Evolutionary conservation across 2,329 filamentous ascomycete genomes (phyloP).

Genomic region (Colletotrichum liriopes): DNA sequence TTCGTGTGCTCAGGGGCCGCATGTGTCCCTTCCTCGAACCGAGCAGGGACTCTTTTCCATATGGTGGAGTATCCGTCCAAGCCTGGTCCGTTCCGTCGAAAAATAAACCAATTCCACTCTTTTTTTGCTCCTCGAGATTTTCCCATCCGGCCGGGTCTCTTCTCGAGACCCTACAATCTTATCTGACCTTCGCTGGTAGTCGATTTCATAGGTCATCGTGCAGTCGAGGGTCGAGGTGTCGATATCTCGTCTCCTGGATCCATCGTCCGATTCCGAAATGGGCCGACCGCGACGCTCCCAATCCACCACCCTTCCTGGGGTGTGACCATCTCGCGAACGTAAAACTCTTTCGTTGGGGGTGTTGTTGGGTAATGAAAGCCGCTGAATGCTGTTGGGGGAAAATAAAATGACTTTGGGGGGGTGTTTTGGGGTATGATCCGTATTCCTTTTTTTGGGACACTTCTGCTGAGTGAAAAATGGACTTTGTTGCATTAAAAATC

Average conservation of each 20-base stretch:
- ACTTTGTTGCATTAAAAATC: constrained; percentile 51
- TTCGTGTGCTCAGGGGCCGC: constrained; percentile 21
- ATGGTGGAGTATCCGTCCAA: background rate
- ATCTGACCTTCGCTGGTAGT: constrained; percentile 29
- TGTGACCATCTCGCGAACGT: constrained; percentile 38
- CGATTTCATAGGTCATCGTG: constrained; percentile 4
- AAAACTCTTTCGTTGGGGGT: constrained; percentile 38
- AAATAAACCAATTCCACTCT: constrained; percentile 22
- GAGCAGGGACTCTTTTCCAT: background rate
- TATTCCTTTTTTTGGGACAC: constrained; percentile 59
- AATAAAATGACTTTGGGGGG: constrained; percentile 44
- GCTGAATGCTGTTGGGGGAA: constrained; percentile 47
- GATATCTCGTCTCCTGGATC: constrained; percentile 32
- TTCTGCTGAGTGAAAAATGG: constrained; percentile 53
- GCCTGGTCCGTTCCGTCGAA: constrained; percentile 21
- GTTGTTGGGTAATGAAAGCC: constrained; percentile 45
- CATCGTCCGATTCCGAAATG: constrained; percentile 10
- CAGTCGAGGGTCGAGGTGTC: constrained; percentile 33
- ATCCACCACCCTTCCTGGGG: constrained; percentile 38
- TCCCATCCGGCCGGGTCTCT: constrained; percentile 26
- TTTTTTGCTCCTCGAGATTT: constrained; percentile 36
- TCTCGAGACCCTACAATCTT: constrained; percentile 37
- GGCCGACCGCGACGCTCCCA: constrained; percentile 18
- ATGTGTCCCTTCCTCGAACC: constrained; percentile 22
- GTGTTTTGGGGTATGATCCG: constrained; percentile 55